A percentile compares a stretch with the other conserved stretches of the same genome.
Conservation (phyloP, 2,329 filamentous ascomycete species). For the Hypoxylon sp. region DNA sequence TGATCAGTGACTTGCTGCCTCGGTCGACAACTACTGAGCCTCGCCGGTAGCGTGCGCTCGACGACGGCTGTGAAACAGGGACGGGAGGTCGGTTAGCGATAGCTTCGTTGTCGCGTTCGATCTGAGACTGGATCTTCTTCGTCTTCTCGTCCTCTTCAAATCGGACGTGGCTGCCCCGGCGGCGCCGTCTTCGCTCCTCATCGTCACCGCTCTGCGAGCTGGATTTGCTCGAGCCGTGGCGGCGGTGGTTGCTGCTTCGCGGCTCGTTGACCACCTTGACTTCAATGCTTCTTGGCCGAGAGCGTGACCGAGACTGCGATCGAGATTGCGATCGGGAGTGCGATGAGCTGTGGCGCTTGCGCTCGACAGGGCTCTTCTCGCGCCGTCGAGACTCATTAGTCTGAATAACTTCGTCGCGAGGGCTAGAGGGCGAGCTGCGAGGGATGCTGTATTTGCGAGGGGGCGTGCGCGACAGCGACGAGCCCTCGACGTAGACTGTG, state of each 20-base stretch:
- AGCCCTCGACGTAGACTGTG: constrained; percentile 54
- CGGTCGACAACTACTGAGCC: constrained; percentile 47
- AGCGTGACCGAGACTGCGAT: no score
- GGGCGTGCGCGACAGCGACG: constrained; percentile 56
- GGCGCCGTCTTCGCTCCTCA: constrained; percentile 42
- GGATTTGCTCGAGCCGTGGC: constrained; percentile 46
- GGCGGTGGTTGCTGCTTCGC: constrained; percentile 46
- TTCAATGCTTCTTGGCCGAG: constrained; percentile 44
- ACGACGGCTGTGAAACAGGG: constrained; percentile 30
- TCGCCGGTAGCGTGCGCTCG: constrained; percentile 40
- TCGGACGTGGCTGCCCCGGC: constrained; percentile 39
- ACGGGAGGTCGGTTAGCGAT: constrained; percentile 51
- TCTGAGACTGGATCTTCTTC: no score
- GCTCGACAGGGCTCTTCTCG: constrained; percentile 33
- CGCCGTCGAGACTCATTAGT: constrained; percentile 33
- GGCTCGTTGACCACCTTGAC: constrained; percentile 50
- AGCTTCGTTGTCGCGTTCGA: constrained; percentile 52
- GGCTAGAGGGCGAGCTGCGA: constrained; percentile 53
- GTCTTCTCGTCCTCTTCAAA: constrained; percentile 44
- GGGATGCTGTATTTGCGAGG: constrained; percentile 52
- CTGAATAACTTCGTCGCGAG: constrained; percentile 36
- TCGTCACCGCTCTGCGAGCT: constrained; percentile 41
- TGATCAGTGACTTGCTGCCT: constrained; percentile 4
- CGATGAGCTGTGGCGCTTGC: constrained; percentile 34
- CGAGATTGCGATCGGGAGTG: no score